Evolutionary conservation across 306 rosid species (phyloP).

Genomic region (Gleditsia sinensis): DNA sequence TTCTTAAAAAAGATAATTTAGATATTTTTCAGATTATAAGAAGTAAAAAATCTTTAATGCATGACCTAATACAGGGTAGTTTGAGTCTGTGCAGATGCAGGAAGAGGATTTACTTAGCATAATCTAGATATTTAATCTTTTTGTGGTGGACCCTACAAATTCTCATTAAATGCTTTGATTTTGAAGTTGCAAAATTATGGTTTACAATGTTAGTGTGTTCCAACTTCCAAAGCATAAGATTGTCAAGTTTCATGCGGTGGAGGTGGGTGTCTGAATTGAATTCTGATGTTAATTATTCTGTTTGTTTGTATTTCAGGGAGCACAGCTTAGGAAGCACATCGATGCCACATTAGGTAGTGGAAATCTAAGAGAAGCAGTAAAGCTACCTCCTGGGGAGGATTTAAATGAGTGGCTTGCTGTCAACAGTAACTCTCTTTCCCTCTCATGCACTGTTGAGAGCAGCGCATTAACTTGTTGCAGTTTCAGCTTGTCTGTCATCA

Average conservation of each 20-base stretch:
- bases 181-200: conserved; percentile 2
- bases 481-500: conserved; percentile 19
- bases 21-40: background rate
- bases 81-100: conserved; percentile 6
- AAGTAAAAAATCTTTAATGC: conserved; percentile 5
- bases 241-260: conserved; percentile 1
- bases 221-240: background rate
- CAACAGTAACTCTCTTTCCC: conserved; percentile 61
- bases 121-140: background rate
- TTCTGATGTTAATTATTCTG: background rate
- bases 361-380: conserved; percentile 96
- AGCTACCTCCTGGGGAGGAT: conserved; percentile 98
- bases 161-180: conserved; percentile 22
- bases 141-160: background rate
- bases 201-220: background rate
- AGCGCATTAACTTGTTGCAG: conserved; percentile 27
- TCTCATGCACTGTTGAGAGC: conserved; percentile 22
- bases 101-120: conserved; percentile 13
- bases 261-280: background rate
- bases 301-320: conserved; percentile 68
- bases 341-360: conserved; percentile 98
- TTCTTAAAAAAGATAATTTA: background rate
- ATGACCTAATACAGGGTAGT: background rate
- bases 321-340: conserved; percentile 94
- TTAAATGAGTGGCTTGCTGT: conserved; percentile 99